Conservation (phyloP, 73 alveolate genomes). For the Vitrella brassicaformis region DNA sequence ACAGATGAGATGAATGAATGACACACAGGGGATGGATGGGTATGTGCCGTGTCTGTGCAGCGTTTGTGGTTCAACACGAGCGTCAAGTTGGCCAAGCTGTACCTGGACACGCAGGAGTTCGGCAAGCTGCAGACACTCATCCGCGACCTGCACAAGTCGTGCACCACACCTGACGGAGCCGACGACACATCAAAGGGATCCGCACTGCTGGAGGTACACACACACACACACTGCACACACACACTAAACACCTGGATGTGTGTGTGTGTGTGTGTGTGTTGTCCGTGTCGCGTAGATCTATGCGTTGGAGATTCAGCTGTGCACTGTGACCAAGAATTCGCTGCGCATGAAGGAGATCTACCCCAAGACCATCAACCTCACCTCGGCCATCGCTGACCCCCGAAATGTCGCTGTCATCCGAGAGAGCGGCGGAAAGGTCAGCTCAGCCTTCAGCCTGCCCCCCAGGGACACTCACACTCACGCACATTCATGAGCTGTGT, state of each 20-base stretch:
- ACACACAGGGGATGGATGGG: no score
- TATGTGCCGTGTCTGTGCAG: conserved; percentile 1
- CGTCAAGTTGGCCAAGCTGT: conserved; percentile 55
- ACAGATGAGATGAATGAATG: no score
- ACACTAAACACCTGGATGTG: no score
- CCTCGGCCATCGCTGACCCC: conserved; percentile 37
- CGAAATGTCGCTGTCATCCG: conserved; percentile 32
- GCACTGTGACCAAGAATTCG: conserved; percentile 49
- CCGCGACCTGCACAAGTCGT: conserved; percentile 30
- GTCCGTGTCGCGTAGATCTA: no score
- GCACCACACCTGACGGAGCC: conserved; percentile 21
- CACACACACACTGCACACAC: no score
- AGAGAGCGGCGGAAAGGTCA: conserved; percentile 26
- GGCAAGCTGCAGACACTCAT: conserved; percentile 42
- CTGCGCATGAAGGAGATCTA: conserved; percentile 47
- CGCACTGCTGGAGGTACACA: conserved; percentile 39
- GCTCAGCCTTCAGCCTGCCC: no score
- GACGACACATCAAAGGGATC: conserved; percentile 23
- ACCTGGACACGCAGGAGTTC: conserved; percentile 48
- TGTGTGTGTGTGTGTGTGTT: no score
- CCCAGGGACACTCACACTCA: no score
- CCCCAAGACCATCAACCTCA: conserved; percentile 38
- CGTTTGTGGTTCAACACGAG: conserved; percentile 58
- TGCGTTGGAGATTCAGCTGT: conserved; percentile 62
- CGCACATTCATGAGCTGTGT: no score